These are phyloP conservation scores for Elongisporangium senticosum DNA, from an alignment of 352 stramenopile species.

Conservation along the genomic window DNA sequence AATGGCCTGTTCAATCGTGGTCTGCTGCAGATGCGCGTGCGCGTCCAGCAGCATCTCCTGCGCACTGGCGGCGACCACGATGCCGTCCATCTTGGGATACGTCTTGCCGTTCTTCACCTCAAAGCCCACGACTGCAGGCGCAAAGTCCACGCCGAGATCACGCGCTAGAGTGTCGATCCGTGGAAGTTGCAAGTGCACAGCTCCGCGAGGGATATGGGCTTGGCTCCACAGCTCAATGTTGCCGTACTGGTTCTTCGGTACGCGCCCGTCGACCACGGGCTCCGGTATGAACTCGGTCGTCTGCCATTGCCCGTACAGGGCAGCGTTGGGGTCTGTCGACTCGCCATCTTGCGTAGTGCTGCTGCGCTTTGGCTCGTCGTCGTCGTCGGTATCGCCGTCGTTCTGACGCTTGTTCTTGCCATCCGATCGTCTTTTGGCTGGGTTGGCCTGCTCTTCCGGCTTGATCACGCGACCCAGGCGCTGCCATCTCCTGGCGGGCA, in stretches of 20 bases:
- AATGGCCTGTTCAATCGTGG: slow-evolving; percentile 68
- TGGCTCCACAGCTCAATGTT: slow-evolving; percentile 86
- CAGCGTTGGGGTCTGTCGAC: neutral
- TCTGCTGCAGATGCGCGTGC: slow-evolving; percentile 57
- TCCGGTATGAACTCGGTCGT: slow-evolving; percentile 49
- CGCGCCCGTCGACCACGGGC: slow-evolving; percentile 41
- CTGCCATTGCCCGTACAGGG: slow-evolving; percentile 78
- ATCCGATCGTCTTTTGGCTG: slow-evolving; percentile 43
- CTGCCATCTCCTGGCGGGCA: slow-evolving; percentile 65
- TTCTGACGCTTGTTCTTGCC: slow-evolving; percentile 4
- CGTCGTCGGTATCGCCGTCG: slow-evolving; percentile 9
- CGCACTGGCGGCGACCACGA: slow-evolving; percentile 47
- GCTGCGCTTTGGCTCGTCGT: slow-evolving; percentile 4
- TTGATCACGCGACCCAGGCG: slow-evolving; percentile 58
- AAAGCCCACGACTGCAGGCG: slow-evolving; percentile 76
- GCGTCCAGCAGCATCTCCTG: slow-evolving; percentile 59
- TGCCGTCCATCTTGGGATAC: slow-evolving; percentile 64
- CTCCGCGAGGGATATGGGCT: slow-evolving; percentile 48
- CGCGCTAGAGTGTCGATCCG: slow-evolving; percentile 59
- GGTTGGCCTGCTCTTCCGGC: slow-evolving; percentile 39
- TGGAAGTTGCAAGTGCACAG: slow-evolving; percentile 55
- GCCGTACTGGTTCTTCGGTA: slow-evolving; percentile 84
- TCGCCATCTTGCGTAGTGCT: neutral
- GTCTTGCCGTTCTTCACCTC: slow-evolving; percentile 59
- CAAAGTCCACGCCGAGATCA: slow-evolving; percentile 75